phyloP scores from a whole-genome alignment of 2,329 filamentous ascomycete genomes.

The Fusarium robinianum region DNA sequence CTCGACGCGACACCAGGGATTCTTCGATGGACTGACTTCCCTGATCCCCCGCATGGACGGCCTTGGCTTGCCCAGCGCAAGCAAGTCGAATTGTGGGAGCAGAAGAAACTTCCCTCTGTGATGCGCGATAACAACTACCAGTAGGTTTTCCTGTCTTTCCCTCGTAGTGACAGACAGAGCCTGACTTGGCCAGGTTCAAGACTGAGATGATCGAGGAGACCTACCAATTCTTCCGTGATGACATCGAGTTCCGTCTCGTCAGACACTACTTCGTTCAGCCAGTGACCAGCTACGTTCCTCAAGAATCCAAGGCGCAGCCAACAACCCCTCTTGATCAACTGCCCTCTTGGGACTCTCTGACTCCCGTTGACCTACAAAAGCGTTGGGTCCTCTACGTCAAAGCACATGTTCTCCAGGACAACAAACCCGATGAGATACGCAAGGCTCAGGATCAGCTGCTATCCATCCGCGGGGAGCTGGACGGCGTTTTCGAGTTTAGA shows the following conservation, averaged over 20 bases:
- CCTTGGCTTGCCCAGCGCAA: slow-evolving; percentile 56
- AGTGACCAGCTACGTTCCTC: slow-evolving; percentile 40
- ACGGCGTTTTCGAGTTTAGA: slow-evolving; percentile 58
- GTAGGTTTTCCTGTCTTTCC: slow-evolving; percentile 42
- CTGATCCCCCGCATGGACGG: slow-evolving; percentile 57
- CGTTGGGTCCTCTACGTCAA: slow-evolving; percentile 62
- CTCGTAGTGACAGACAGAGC: accelerated
- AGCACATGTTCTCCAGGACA: slow-evolving; percentile 59
- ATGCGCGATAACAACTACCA: slow-evolving; percentile 57
- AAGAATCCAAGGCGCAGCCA: slow-evolving; percentile 32
- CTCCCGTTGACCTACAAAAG: slow-evolving; percentile 53
- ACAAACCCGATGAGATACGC: slow-evolving; percentile 60
- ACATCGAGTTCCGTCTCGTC: slow-evolving; percentile 58
- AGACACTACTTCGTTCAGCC: slow-evolving; percentile 50
- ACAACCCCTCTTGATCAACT: slow-evolving; percentile 39
- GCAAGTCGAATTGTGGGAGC: slow-evolving; percentile 60
- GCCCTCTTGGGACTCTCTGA: slow-evolving; percentile 53
- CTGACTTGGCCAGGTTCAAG: slow-evolving; percentile 48
- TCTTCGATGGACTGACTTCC: slow-evolving; percentile 63
- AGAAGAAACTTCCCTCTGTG: slow-evolving; percentile 52
- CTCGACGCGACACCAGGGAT: slow-evolving; percentile 52
- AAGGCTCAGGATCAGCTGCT: slow-evolving; percentile 59
- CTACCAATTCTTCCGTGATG: slow-evolving; percentile 58
- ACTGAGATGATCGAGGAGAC: slow-evolving; percentile 59
- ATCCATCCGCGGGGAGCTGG: slow-evolving; percentile 51